phyloP scores from a whole-genome alignment of 441 rosid genomes.

The Adansonia gregorii region DNA sequence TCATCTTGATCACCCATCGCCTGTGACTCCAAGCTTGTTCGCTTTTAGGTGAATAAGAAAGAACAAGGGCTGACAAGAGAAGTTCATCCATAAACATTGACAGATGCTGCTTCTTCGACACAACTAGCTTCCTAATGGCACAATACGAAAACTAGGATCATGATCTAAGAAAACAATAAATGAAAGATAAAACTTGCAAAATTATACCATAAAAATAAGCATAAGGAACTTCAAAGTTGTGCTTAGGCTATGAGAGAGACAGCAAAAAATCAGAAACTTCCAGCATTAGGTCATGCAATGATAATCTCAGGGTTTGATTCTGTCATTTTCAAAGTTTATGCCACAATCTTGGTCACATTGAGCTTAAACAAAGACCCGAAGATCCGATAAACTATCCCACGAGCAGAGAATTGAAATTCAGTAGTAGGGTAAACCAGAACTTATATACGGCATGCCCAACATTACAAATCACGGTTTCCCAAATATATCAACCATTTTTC shows the following conservation, averaged over 20 bases:
- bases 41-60: constrained; percentile 85
- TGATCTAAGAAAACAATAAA: constrained; percentile 22
- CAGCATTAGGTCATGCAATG: constrained; percentile 9
- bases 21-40: constrained; percentile 96
- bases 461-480: not conserved
- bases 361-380: not conserved
- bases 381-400: not conserved
- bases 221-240: not conserved
- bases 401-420: constrained; percentile 2
- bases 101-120: constrained; percentile 51
- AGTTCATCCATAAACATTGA: constrained; percentile 70
- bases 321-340: constrained; percentile 19
- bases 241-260: not conserved
- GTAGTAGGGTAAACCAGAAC: not conserved
- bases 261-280: not conserved
- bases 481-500: not conserved
- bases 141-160: constrained; percentile 27
- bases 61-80: constrained; percentile 70
- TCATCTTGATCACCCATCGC: constrained; percentile 87
- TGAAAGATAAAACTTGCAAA: not conserved
- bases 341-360: not conserved
- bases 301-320: constrained; percentile 5
- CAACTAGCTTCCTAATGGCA: constrained; percentile 65
- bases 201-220: not conserved
- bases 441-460: not conserved